phyloP scores from a whole-genome alignment of 306 rosid species.

The Quercus ilex region DNA sequence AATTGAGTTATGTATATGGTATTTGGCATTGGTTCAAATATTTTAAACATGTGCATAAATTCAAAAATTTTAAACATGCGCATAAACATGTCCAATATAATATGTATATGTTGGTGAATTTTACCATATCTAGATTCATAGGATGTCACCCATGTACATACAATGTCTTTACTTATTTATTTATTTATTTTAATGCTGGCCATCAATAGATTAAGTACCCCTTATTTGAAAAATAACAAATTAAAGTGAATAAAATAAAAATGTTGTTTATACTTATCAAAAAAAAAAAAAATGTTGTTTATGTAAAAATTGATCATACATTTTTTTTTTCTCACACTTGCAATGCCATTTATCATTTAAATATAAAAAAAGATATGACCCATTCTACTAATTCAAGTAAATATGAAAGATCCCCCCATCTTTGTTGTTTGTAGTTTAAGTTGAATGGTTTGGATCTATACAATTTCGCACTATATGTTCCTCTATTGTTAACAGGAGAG shows the following conservation, averaged over 20 bases:
- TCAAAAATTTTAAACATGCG: background rate
- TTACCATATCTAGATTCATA: background rate
- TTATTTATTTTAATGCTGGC: background rate
- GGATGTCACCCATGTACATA: background rate
- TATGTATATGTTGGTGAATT: background rate
- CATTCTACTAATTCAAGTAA: background rate
- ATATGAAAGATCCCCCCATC: background rate
- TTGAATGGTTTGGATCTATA: background rate
- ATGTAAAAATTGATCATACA: no score
- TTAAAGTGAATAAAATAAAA: no score
- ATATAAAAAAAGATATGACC: background rate
- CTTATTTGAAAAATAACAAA: no score
- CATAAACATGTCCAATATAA: background rate
- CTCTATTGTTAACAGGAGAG: background rate
- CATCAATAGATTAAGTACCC: background rate
- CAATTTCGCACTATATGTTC: background rate
- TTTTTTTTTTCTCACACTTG: background rate
- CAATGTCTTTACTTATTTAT: no score
- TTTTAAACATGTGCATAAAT: background rate
- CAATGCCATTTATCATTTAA: background rate
- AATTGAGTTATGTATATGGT: slow-evolving; percentile 12
- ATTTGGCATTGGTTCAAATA: background rate
- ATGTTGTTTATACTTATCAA: no score
- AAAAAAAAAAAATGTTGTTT: no score
- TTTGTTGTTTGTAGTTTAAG: background rate